Evolutionary conservation across 2,329 filamentous ascomycete species (phyloP), one percentile per base, ranked within the genome.

Genomic region (Talaromyces sp.): DNA sequence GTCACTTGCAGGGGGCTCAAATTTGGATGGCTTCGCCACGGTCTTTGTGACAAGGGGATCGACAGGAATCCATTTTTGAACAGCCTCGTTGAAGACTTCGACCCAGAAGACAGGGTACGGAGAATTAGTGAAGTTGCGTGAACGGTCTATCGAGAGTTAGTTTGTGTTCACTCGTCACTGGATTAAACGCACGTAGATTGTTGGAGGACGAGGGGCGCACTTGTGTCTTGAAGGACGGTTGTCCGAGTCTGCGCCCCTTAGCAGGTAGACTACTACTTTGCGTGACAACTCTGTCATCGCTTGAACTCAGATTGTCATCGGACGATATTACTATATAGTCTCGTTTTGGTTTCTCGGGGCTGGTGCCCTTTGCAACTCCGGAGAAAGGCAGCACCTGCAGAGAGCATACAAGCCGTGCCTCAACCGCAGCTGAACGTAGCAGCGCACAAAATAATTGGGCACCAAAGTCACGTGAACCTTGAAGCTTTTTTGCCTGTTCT

Each of bases 391-490:
- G 82, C 1, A 89, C 87, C 70, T 99, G 95, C 3, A 99, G 80
- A 4, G 95, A 99, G 76, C 93, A 97, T 0, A 98, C 90, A 4
- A 99, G 83, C 13, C 95, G 86, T 5, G 91, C 84, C 68, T 92
- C 87, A 7, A 98, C 87, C 2, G 92, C 93, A n/a, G 85, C 87
- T n/a, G 88, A 86, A 19, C 95, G 88, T 3, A 99, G 83, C 37
- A 98, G 78, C 2, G 93, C 90, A 75, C 95, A 98, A 72, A 96
- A 97, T 0, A 99, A 77, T 74, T 98, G 93, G 1, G 92, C 91
- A 0, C 93, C 95, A 10, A 96, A 84, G 75, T 99, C 95, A 68
- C 93, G 87, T 9, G 94, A 98, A 0, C 94, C 96, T 68, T 88
- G 82, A 19, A 96, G 77, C 5, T 80, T 85, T 66, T 81, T 84